Conservation (phyloP, 2,329 filamentous ascomycete genomes). For the Dactylellina cionopaga region DNA sequence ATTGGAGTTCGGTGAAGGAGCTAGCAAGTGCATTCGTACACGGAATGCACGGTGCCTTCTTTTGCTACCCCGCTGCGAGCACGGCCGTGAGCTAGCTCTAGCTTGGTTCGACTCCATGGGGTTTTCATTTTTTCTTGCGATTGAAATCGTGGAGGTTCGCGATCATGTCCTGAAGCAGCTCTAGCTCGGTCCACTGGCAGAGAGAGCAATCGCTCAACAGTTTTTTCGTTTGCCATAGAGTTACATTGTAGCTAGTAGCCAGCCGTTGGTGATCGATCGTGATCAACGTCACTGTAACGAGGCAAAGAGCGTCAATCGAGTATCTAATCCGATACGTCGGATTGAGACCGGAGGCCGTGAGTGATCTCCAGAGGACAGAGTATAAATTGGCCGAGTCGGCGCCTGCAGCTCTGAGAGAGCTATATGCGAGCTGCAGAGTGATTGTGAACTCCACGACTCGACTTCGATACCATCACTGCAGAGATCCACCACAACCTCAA, state of each 20-base stretch:
- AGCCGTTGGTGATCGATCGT: neutral
- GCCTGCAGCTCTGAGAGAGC: slow-evolving; percentile 17
- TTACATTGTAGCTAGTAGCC: neutral
- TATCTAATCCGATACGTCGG: too few relatives aligned
- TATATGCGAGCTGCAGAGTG: slow-evolving; percentile 43
- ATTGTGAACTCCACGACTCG: slow-evolving; percentile 33
- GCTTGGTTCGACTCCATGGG: neutral
- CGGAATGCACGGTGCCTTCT: slow-evolving; percentile 16
- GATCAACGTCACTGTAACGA: slow-evolving; percentile 37
- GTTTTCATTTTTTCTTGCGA: neutral
- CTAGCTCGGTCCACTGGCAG: slow-evolving; percentile 4
- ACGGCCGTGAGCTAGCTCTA: neutral
- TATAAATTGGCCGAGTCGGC: slow-evolving; percentile 20
- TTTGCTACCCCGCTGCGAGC: slow-evolving; percentile 34
- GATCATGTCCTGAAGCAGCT: slow-evolving; percentile 36
- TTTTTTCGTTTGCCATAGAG: slow-evolving; percentile 1
- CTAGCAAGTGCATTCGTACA: neutral
- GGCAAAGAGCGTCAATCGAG: slow-evolving; percentile 15
- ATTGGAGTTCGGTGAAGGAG: slow-evolving; percentile 6
- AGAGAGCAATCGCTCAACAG: slow-evolving; percentile 5
- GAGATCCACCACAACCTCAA: too few relatives aligned
- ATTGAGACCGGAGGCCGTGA: too few relatives aligned
- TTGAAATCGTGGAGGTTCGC: slow-evolving; percentile 10
- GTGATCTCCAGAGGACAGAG: too few relatives aligned
- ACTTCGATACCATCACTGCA: slow-evolving; percentile 15